Base-by-base conservation (phyloP, 2,329 filamentous ascomycete species). In the Fonsecaea pedrosoi region DNA sequence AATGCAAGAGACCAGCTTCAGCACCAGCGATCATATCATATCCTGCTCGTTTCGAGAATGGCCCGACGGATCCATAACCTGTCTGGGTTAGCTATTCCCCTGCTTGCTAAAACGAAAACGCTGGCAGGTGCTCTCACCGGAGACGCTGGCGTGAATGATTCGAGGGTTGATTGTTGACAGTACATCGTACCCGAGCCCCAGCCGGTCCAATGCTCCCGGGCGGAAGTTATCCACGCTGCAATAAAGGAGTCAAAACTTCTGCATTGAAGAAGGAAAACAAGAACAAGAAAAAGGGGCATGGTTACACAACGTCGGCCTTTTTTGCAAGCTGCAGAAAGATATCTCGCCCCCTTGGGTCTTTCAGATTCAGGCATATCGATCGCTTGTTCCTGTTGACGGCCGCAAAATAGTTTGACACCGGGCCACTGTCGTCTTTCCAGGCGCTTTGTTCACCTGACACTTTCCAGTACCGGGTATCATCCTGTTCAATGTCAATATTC, bases 21-120 rank as follows among this genome's bases (percentile, higher is more conserved):
- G 62, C 65, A 7, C 37, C 60, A 12, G 60, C 68, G 15, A 68
- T 65, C 35, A 67, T 53, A 37, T 70, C 68, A 56, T 70, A 70
- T 40, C 68, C 68, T 9, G 68, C 68, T 12, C 60, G 55, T 18
- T 60, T 57, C 37, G 61, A 32, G 35, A 54, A 64, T 3, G 82
- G 82, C 0, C 84, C 84, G 0, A 74, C 62, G 0, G 80, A 77
- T 0, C 84, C 85, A 66, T 84, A 88, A 0, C 85, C 84, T 67
- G 30, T 42, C 4, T 35, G 15, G 8, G 9, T n/a, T 45, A 50
- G 38, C 32, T 21, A 32, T 32, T 32, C 15, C 42, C 7, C 34
- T 42, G 12, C 15, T 21, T 59, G 9, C 13, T 15, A 8, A 10
- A 32, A 4, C n/a, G 25, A 21, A 30, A 5, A 10, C n/a, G 21